Conservation (phyloP, 345 rosid genomes). For the Luvunga scandens region DNA sequence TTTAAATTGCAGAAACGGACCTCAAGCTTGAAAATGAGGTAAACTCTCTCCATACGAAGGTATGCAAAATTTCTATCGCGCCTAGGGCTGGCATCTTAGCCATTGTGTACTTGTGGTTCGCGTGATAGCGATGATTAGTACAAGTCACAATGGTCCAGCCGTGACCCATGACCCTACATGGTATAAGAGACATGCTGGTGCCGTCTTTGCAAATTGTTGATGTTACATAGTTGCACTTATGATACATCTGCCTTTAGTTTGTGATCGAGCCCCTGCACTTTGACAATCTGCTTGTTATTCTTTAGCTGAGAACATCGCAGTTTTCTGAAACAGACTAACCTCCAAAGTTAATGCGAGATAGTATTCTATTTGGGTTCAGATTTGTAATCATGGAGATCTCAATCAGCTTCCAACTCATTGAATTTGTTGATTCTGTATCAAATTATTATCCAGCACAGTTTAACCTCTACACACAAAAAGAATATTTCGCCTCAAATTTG, state of each 20-base stretch:
- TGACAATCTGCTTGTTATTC: too few species aligned
- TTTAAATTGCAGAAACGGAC: neutral
- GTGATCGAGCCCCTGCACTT: too few species aligned
- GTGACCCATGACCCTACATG: neutral
- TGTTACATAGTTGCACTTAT: too few species aligned
- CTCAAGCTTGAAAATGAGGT: neutral
- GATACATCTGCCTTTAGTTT: too few species aligned
- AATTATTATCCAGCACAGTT: neutral
- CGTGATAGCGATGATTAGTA: neutral
- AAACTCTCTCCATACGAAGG: neutral
- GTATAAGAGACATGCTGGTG: neutral
- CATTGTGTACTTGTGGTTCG: neutral
- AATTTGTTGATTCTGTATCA: neutral
- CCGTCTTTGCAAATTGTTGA: too few species aligned
- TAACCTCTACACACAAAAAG: neutral
- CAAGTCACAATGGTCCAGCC: neutral
- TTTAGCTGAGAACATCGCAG: too few species aligned
- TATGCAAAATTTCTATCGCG: neutral
- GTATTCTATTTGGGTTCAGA: neutral
- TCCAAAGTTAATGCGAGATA: neutral
- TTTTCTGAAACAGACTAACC: too few species aligned
- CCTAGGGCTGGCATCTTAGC: neutral
- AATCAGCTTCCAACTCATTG: neutral
- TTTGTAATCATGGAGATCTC: neutral
- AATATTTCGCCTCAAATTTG: neutral